Evolutionary conservation across 371 early-diverging fungal species (phyloP).

Genomic region (Dichotomocladium elegans): DNA sequence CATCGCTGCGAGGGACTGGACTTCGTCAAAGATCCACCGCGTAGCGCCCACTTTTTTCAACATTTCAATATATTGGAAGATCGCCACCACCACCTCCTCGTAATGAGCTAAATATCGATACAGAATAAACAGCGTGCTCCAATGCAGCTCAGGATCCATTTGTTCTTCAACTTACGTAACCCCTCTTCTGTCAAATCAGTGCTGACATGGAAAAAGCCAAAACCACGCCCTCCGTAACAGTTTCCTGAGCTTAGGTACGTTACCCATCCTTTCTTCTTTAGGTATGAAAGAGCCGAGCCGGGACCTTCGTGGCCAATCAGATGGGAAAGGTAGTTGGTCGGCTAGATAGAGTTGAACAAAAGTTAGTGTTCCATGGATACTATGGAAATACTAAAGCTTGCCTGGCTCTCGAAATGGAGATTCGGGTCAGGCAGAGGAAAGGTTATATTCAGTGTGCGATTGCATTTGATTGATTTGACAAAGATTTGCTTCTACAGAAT

Average conservation of each 20-base stretch:
- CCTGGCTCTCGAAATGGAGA: slow-evolving; percentile 51
- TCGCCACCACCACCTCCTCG: slow-evolving; percentile 71
- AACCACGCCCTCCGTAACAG: slow-evolving; percentile 56
- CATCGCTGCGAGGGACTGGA: slow-evolving; percentile 60
- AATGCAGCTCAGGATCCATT: neutral
- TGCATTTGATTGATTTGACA: slow-evolving; percentile 79
- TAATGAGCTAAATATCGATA: slow-evolving; percentile 43
- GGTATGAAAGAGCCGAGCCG: slow-evolving; percentile 78
- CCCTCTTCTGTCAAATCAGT: slow-evolving; percentile 84
- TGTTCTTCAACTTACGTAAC: slow-evolving; percentile 33
- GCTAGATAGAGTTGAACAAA: slow-evolving; percentile 33
- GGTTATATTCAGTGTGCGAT: slow-evolving; percentile 64
- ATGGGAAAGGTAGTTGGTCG: slow-evolving; percentile 65
- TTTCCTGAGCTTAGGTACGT: slow-evolving; percentile 66
- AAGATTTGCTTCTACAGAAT: slow-evolving; percentile 55
- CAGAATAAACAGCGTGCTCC: too few species aligned
- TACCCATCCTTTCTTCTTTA: slow-evolving; percentile 90
- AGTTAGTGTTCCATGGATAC: neutral
- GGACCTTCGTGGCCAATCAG: slow-evolving; percentile 80
- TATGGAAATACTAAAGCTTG: slow-evolving; percentile 14
- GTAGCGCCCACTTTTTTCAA: slow-evolving; percentile 64
- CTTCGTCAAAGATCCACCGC: slow-evolving; percentile 81
- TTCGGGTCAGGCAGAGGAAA: slow-evolving; percentile 84
- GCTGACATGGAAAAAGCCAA: slow-evolving; percentile 75
- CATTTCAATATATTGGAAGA: slow-evolving; percentile 90